Evolutionary conservation across 83 land plant genomes (phyloP).

Genomic region (Picea engelmannii): DNA sequence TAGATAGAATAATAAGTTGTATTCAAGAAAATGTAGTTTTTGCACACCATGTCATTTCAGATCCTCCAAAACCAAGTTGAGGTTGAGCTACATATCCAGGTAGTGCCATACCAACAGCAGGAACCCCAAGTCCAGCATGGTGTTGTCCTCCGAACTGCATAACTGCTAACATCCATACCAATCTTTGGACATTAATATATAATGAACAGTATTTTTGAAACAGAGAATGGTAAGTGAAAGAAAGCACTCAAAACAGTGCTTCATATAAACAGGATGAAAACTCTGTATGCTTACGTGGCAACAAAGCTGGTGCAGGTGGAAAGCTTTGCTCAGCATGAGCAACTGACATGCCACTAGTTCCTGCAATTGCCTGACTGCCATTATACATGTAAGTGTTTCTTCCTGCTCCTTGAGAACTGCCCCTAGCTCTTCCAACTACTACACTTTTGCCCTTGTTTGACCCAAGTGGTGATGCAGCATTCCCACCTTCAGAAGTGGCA

Average conservation of each 20-base stretch:
- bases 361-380: constrained; percentile 47
- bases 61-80: constrained; percentile 74
- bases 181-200: neutral
- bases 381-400: constrained; percentile 46
- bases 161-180: constrained; percentile 40
- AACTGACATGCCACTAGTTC: constrained; percentile 42
- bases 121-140: constrained; percentile 81
- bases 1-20: too few relatives aligned
- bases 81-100: constrained; percentile 88
- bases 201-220: neutral
- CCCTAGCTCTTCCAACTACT: constrained; percentile 39
- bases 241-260: neutral
- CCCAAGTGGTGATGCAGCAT: constrained; percentile 35
- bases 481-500: constrained; percentile 35
- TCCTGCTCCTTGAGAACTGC: constrained; percentile 37
- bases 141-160: constrained; percentile 90
- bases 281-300: constrained; percentile 41
- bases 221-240: neutral
- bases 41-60: constrained; percentile 84
- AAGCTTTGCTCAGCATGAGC: constrained; percentile 64
- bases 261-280: neutral
- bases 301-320: constrained; percentile 50
- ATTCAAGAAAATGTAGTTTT: neutral
- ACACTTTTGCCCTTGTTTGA: constrained; percentile 42
- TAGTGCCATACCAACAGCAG: constrained; percentile 90